These are phyloP conservation scores for Euphrasia confusa DNA, from an alignment of 257 asterid genomes.

Conservation along the genomic window DNA sequence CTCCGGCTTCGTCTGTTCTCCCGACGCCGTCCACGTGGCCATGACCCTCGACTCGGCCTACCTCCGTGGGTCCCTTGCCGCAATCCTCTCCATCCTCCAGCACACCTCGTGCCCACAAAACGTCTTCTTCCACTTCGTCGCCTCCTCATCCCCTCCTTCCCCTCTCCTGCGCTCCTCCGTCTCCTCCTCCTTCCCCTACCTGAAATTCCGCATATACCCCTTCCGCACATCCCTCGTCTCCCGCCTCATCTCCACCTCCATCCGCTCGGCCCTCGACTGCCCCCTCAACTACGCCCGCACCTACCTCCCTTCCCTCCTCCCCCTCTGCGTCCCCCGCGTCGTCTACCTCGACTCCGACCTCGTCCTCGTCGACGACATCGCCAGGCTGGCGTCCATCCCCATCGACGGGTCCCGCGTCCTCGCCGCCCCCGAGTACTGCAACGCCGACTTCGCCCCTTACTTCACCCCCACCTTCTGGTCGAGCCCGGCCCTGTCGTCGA, in stretches of 20 bases:
- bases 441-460: conserved; percentile 81
- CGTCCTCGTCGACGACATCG: conserved; percentile 79
- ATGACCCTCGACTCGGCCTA: conserved; percentile 44
- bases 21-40: conserved; percentile 66
- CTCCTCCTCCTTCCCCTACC: conserved; percentile 65
- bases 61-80: conserved; percentile 93
- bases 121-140: conserved; percentile 63
- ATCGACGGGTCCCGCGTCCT: conserved; percentile 44
- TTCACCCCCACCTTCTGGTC: conserved; percentile 93
- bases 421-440: conserved; percentile 94
- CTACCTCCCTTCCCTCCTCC: conserved; percentile 70
- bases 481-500: conserved; percentile 67
- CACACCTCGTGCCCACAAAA: conserved; percentile 88
- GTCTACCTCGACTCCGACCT: conserved; percentile 88
- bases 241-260: conserved; percentile 79
- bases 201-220: conserved; percentile 49
- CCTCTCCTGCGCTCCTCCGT: not conserved
- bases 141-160: conserved; percentile 38
- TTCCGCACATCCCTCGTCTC: conserved; percentile 58
- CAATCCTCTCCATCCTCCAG: conserved; percentile 70
- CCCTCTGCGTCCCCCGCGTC: conserved; percentile 60
- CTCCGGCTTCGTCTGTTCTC: conserved; percentile 41
- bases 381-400: conserved; percentile 53
- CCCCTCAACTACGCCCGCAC: conserved; percentile 90
- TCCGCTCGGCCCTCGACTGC: conserved; percentile 91